These are phyloP conservation scores for Oryza australiensis DNA, from an alignment of 176 grass and related monocot genomes.

Conservation along the genomic window DNA sequence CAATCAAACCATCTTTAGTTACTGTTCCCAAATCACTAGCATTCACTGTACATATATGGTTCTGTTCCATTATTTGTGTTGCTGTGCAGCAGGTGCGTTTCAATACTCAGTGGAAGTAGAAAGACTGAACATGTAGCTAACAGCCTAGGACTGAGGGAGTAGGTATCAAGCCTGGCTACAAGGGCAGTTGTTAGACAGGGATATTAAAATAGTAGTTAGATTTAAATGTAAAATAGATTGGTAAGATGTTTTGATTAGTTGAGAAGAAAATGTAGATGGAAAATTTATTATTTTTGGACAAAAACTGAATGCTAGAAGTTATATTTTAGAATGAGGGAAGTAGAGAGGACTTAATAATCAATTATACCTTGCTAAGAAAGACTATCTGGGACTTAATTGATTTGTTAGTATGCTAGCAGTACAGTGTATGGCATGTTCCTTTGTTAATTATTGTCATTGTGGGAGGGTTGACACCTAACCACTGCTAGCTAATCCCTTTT, in stretches of 20 bases:
- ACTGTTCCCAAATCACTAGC: not conserved
- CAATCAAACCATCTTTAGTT: not conserved
- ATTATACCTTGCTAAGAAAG: not conserved
- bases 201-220: no score
- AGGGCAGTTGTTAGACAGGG: slow-evolving; percentile 20
- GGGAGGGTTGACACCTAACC: slow-evolving; percentile 34
- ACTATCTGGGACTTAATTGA: slow-evolving; percentile 23
- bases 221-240: no score
- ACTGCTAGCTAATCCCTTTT: not conserved
- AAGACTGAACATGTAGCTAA: not conserved
- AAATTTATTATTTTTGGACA: no score
- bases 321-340: no score
- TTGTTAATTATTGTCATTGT: slow-evolving; percentile 37
- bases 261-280: no score
- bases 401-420: not conserved
- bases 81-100: not conserved
- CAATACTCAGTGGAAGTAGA: slow-evolving; percentile 1
- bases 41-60: not conserved
- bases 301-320: no score
- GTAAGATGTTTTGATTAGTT: no score
- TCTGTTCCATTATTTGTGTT: not conserved
- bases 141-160: slow-evolving; percentile 22
- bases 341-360: not conserved
- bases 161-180: slow-evolving; percentile 26
- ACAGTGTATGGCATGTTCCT: slow-evolving; percentile 20